phyloP scores from a whole-genome alignment of 2,329 filamentous ascomycete genomes.

The Aspergillus calidoustus region DNA sequence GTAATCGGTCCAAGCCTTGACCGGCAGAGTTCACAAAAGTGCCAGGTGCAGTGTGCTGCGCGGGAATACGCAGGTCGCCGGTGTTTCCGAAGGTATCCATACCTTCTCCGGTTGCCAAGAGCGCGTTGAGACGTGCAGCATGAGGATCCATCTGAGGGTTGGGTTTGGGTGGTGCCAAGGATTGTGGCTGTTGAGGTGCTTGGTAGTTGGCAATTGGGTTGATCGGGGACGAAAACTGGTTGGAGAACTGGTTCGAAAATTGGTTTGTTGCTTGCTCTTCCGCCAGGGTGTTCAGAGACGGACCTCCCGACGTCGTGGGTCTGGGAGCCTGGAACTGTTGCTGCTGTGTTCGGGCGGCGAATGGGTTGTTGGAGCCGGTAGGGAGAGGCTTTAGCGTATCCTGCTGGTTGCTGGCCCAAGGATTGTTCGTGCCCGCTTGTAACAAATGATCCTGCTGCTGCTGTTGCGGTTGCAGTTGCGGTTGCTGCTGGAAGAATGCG shows the following conservation, averaged over 20 bases:
- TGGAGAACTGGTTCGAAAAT: constrained; percentile 63
- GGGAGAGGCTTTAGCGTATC: constrained; percentile 77
- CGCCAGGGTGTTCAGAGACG: constrained; percentile 74
- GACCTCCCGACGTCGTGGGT: constrained; percentile 61
- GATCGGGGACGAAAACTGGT: constrained; percentile 57
- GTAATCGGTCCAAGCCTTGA: constrained; percentile 73
- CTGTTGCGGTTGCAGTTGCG: constrained; percentile 45
- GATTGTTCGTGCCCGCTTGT: constrained; percentile 88
- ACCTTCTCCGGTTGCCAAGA: constrained; percentile 85
- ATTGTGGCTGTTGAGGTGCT: constrained; percentile 37
- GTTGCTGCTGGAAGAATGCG: constrained; percentile 55
- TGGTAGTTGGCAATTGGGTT: constrained; percentile 58
- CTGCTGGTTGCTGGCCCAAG: constrained; percentile 74
- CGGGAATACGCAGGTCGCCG: constrained; percentile 92
- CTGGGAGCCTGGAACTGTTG: constrained; percentile 46
- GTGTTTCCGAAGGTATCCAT: constrained; percentile 98
- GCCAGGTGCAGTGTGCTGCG: constrained; percentile 94
- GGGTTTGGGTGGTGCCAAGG: constrained; percentile 36
- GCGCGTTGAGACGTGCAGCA: constrained; percentile 77
- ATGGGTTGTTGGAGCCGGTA: constrained; percentile 97
- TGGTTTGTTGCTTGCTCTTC: constrained; percentile 80
- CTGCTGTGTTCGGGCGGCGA: constrained; percentile 70
- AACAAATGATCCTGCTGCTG: constrained; percentile 60
- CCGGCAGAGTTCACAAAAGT: constrained; percentile 97
- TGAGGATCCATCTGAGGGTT: constrained; percentile 57